Base-by-base conservation (phyloP, 495 filamentous ascomycete genomes). In the Staphylotrichum longicolle region DNA sequence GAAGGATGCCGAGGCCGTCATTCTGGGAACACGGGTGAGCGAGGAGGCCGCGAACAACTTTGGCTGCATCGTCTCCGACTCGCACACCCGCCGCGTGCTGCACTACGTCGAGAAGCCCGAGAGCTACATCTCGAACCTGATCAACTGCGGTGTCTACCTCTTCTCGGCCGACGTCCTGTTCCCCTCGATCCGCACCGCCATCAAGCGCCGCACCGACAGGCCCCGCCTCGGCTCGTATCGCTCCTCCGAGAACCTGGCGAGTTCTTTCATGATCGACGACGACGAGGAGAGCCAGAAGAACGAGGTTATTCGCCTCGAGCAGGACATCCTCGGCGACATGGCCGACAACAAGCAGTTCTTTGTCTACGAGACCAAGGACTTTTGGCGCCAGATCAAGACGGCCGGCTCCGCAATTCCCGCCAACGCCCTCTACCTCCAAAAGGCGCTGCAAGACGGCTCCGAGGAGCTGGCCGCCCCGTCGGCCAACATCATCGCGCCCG, bases 91-190 rank as follows among this genome's bases (percentile, higher is more conserved):
- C 74, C 91, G 93, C 53, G 94, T 99, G 51, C 87, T 97, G 49
- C 94, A 99, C 80, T 99, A 99, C 77, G 94, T 99, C 74, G 94
- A 99, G 83, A 98, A 98, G 81, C 94, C 94, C 61, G 94, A 99
- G 75, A 94, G 90, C 51, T 90, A 96, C 77, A 98, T 99, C 75
- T 95, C 90, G 60, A 97, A 98, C 75, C 82, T 99, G 53, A 99
- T 99, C 83, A 99, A 99, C 82, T 98, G 94, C 75, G 94, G 94
- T 58, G 95, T 99, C 62, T 99, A 99, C 76, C 88, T 99, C 53
- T 99, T 99, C 77, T 81, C 88, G 32, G 92, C 93, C 68, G 91
- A 97, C 64, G 89, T 87, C 74, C 94, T 99, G 74, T 98, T 99
- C 85, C 92, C 94, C 47, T 88, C 91, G 60, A 96, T 99, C 73